These are phyloP conservation scores for Colletotrichum eremochloae DNA, from an alignment of 2,329 filamentous ascomycete species.

Conservation along the genomic window DNA sequence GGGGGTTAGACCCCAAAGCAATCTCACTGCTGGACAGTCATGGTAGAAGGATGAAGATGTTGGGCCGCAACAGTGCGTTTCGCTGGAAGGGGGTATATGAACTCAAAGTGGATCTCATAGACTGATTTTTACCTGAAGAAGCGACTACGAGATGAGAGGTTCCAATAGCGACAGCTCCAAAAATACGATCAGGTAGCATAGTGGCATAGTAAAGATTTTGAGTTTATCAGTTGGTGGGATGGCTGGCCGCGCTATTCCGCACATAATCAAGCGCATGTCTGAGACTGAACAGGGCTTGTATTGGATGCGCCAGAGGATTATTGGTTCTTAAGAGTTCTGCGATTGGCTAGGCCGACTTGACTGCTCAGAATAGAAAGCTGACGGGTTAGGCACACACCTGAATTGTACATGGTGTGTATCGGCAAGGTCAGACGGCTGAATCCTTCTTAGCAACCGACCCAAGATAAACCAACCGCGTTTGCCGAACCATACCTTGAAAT, in stretches of 20 bases:
- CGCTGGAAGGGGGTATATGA: background rate
- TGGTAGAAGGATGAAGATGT: background rate
- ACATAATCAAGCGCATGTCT: slow-evolving; percentile 27
- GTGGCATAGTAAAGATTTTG: background rate
- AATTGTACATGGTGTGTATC: slow-evolving; percentile 24
- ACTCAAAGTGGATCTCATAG: background rate
- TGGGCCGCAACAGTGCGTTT: background rate
- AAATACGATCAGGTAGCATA: background rate
- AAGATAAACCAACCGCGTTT: background rate
- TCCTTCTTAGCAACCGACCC: slow-evolving; percentile 7
- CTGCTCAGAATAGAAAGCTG: slow-evolving; percentile 30
- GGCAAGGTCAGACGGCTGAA: slow-evolving; percentile 6
- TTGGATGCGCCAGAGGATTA: background rate
- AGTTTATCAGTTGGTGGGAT: background rate
- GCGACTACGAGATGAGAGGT: background rate
- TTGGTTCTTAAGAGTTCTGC: background rate
- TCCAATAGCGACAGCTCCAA: background rate
- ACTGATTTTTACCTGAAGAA: background rate
- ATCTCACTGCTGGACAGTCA: background rate
- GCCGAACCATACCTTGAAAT: slow-evolving; percentile 6
- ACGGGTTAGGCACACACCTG: background rate
- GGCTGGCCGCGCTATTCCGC: slow-evolving; percentile 2
- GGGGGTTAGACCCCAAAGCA: background rate
- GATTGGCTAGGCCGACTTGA: slow-evolving; percentile 11
- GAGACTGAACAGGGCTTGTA: slow-evolving; percentile 6